Percentiles rank a stretch among this genome's conserved stretches.
These are phyloP conservation scores for Colletotrichum simmondsii DNA, from an alignment of 2,329 filamentous ascomycete species.

Conservation along the genomic window DNA sequence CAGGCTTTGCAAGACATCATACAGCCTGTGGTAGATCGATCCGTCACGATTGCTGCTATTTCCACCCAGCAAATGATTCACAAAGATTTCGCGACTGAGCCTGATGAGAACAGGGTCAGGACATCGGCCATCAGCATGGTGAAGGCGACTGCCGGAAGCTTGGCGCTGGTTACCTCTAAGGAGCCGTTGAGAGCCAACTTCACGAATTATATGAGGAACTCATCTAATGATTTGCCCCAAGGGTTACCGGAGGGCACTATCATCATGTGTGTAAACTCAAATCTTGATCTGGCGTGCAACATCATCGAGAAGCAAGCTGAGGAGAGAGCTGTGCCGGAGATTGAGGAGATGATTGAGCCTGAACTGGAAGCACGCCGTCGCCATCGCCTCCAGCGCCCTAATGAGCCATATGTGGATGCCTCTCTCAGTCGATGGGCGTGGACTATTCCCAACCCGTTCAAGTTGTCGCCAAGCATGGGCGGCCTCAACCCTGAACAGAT, in stretches of 20 bases:
- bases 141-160: conserved; percentile 90
- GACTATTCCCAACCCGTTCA: conserved; percentile 93
- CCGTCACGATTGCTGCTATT: conserved; percentile 97
- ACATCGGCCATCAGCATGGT: conserved; percentile 93
- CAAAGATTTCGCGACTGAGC: conserved; percentile 96
- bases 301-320: conserved; percentile 97
- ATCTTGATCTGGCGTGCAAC: conserved; percentile 90
- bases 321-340: conserved; percentile 91
- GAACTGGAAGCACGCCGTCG: conserved; percentile 82
- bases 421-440: conserved; percentile 90
- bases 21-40: conserved; percentile 95
- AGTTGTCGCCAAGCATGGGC: conserved; percentile 74
- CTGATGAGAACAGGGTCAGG: conserved; percentile 87
- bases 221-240: conserved; percentile 77
- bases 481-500: conserved; percentile 93
- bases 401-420: conserved; percentile 85
- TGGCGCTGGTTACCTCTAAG: conserved; percentile 97
- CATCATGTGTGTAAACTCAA: conserved; percentile 98
- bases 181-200: conserved; percentile 97
- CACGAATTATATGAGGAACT: conserved; percentile 89
- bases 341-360: conserved; percentile 89
- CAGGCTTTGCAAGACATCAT: conserved; percentile 96
- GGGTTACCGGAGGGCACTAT: conserved; percentile 94
- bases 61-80: conserved; percentile 94
- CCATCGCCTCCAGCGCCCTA: conserved; percentile 79